Conservation (phyloP, 129 eudicot species). For the Logfia minima region DNA sequence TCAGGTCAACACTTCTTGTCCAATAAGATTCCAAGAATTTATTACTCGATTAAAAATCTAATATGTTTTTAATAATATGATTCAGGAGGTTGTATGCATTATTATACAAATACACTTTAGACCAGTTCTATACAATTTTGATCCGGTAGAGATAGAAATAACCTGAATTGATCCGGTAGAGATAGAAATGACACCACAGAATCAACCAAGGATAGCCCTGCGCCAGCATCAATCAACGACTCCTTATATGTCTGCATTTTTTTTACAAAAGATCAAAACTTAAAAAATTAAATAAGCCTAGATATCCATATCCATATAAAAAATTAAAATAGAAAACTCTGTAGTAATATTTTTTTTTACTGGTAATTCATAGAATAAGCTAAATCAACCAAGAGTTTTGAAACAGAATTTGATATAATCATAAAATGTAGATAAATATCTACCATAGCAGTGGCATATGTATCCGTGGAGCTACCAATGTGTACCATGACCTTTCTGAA, state of each 20-base stretch:
- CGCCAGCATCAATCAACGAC: slow-evolving; percentile 88
- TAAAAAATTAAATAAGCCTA: neutral
- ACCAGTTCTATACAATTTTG: neutral
- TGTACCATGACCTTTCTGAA: slow-evolving; percentile 63
- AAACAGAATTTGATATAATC: neutral
- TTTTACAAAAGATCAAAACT: neutral
- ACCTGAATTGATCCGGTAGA: neutral
- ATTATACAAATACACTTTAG: neutral
- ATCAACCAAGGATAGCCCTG: slow-evolving; percentile 86
- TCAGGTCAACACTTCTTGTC: too few relatives aligned
- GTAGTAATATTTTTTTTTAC: neutral
- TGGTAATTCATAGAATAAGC: neutral
- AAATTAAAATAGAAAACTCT: neutral
- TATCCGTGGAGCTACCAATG: slow-evolving; percentile 87
- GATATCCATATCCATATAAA: too few relatives aligned
- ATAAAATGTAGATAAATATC: slow-evolving; percentile 7
- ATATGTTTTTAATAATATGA: too few relatives aligned
- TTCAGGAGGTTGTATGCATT: neutral
- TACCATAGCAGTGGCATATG: slow-evolving; percentile 83
- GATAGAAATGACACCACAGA: slow-evolving; percentile 49
- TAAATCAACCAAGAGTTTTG: neutral
- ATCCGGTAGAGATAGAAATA: neutral
- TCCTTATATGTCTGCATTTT: slow-evolving; percentile 76
- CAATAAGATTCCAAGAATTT: too few relatives aligned
- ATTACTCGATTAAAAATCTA: too few relatives aligned